These are phyloP conservation scores for Lyophyllum semitale DNA, from an alignment of 768 basidiomycete genomes.

Conservation along the genomic window DNA sequence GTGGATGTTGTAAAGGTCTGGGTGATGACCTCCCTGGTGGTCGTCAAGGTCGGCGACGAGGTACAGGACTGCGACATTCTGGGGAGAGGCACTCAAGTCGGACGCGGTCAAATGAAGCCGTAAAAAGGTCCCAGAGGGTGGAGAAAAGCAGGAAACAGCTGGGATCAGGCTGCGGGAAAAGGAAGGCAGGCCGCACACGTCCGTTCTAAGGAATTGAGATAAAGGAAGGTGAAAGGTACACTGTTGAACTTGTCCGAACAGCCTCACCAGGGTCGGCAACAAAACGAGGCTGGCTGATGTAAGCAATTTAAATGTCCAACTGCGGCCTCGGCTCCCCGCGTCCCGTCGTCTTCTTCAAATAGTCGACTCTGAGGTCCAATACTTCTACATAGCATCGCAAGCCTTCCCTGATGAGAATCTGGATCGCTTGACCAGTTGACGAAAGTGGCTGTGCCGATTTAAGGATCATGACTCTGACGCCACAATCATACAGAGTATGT, in stretches of 20 bases:
- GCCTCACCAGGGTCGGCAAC: conserved; percentile 16
- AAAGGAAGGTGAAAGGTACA: conserved; percentile 12
- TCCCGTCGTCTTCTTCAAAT: not conserved
- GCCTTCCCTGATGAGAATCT: not conserved
- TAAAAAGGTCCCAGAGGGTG: not conserved
- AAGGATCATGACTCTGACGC: not conserved
- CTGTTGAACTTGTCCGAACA: conserved; percentile 9
- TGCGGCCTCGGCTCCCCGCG: not conserved
- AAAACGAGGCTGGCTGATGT: conserved; percentile 15
- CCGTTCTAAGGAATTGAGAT: conserved; percentile 14
- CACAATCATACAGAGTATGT: no score
- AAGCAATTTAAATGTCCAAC: conserved; percentile 5
- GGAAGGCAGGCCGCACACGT: conserved; percentile 10
- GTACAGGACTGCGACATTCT: conserved; percentile 41
- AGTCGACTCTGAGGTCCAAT: not conserved
- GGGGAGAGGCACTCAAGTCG: not conserved
- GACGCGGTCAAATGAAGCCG: conserved; percentile 16
- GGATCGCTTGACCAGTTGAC: not conserved
- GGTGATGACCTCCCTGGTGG: conserved; percentile 37
- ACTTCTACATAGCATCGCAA: not conserved
- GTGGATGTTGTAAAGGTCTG: conserved; percentile 36
- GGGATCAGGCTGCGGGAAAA: conserved; percentile 6
- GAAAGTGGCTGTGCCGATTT: not conserved
- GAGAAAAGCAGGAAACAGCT: conserved; percentile 4
- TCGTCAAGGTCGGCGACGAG: conserved; percentile 44